Evolutionary conservation across 2,329 filamentous ascomycete species (phyloP).

Genomic region (Sporothrix schenckii): DNA sequence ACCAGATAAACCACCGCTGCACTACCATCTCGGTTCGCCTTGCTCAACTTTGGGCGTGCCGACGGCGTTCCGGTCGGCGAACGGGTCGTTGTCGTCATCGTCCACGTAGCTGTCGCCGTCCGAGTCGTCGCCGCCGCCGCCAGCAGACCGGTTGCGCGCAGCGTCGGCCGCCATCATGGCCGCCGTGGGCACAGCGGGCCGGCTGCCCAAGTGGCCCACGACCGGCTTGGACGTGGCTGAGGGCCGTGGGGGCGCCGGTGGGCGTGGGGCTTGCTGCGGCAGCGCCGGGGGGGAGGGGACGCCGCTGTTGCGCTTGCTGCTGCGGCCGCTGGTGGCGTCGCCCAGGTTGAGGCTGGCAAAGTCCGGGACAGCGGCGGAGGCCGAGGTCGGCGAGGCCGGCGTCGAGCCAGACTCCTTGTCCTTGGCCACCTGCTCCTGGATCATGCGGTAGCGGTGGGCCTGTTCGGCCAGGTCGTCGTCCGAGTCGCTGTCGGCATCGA

Average conservation of each 20-base stretch:
- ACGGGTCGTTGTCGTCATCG: constrained; percentile 79
- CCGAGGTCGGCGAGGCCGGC: constrained; percentile 48
- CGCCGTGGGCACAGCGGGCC: constrained; percentile 26
- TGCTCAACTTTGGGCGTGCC: constrained; percentile 47
- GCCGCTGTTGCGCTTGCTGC: constrained; percentile 16
- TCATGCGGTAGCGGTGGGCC: constrained; percentile 60
- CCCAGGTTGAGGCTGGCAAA: constrained; percentile 52
- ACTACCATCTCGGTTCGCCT: constrained; percentile 43
- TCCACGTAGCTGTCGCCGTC: constrained; percentile 65
- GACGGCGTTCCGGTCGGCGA: constrained; percentile 79
- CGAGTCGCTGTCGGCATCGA: constrained; percentile 73
- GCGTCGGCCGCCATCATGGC: constrained; percentile 43
- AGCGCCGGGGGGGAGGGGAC: neutral
- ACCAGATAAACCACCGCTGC: neutral
- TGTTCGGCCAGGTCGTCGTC: constrained; percentile 70
- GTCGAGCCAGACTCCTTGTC: constrained; percentile 53
- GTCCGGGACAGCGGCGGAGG: constrained; percentile 44
- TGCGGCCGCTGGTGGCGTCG: constrained; percentile 21
- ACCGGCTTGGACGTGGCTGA: constrained; percentile 52
- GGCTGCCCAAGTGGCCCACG: neutral
- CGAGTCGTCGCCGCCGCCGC: constrained; percentile 45
- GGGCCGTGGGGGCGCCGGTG: constrained; percentile 53
- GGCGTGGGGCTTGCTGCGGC: constrained; percentile 43
- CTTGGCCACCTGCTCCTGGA: constrained; percentile 48
- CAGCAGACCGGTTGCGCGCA: constrained; percentile 42